Percentiles rank a stretch among this genome's conserved stretches.
These are phyloP conservation scores for Juglanconis juglandina DNA, from an alignment of 2,329 filamentous ascomycete genomes.

Conservation along the genomic window DNA sequence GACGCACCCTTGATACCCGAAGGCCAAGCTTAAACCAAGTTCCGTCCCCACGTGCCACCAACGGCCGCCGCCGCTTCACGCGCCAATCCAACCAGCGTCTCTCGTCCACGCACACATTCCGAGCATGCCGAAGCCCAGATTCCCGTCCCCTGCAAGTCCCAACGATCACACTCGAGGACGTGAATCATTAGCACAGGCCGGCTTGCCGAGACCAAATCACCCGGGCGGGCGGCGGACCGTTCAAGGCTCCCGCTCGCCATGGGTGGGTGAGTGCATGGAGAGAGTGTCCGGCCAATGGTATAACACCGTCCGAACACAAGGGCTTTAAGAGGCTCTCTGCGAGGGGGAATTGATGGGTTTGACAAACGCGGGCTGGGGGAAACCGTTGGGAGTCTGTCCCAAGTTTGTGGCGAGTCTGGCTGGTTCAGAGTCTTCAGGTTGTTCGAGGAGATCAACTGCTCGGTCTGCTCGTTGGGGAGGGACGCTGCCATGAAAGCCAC, in stretches of 20 bases:
- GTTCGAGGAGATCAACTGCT: neutral
- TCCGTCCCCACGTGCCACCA: neutral
- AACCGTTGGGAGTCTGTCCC: neutral
- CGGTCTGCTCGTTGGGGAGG: no score
- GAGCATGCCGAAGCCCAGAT: neutral
- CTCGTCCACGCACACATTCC: neutral
- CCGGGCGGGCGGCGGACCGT: neutral
- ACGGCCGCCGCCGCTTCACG: neutral
- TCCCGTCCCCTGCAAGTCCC: neutral
- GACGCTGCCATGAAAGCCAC: no score
- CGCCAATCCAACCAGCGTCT: neutral
- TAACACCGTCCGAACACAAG: conserved; percentile 14
- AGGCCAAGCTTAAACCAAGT: no score
- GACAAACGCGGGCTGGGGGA: neutral
- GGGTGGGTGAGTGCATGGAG: neutral
- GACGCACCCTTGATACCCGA: no score
- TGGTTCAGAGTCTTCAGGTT: neutral
- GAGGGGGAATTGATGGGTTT: neutral
- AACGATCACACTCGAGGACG: neutral
- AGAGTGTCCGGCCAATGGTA: conserved; percentile 10
- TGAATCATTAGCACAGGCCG: neutral
- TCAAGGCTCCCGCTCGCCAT: neutral
- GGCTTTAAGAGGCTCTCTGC: neutral
- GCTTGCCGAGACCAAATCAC: neutral
- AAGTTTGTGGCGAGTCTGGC: neutral